Evolutionary conservation across 179 eudicot genomes (phyloP).

Genomic region (Pouteria campechiana): DNA sequence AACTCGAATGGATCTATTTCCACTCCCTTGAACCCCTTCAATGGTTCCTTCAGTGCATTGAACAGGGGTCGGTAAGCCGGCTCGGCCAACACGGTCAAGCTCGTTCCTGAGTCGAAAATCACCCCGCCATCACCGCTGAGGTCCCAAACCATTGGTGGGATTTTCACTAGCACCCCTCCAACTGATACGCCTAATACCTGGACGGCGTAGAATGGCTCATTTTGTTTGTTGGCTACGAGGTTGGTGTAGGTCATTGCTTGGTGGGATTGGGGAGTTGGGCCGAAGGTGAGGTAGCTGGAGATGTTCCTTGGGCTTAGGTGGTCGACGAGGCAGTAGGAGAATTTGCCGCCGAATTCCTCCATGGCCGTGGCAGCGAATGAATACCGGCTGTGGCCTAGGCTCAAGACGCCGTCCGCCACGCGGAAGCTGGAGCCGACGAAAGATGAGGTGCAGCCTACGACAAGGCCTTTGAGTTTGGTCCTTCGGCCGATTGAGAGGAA

Average conservation of each 20-base stretch:
- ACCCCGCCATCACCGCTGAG: slow-evolving; percentile 19
- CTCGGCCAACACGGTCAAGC: slow-evolving; percentile 9
- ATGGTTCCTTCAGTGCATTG: slow-evolving; percentile 10
- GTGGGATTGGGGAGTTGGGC: slow-evolving; percentile 8
- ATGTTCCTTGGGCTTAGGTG: slow-evolving; percentile 24
- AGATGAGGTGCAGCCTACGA: slow-evolving; percentile 29
- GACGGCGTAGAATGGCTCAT: slow-evolving; percentile 14
- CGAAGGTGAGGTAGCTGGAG: slow-evolving; percentile 26
- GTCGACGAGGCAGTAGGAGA: slow-evolving; percentile 43
- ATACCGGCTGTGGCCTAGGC: slow-evolving; percentile 23
- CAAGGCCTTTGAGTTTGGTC: slow-evolving; percentile 7
- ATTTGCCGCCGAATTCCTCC: slow-evolving; percentile 17
- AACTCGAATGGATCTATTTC: slow-evolving; percentile 17
- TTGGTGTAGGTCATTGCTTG: slow-evolving; percentile 19
- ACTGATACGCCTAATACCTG: slow-evolving; percentile 28
- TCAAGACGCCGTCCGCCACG: slow-evolving; percentile 32
- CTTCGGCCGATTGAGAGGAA: slow-evolving; percentile 15
- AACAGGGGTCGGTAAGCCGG: slow-evolving; percentile 30
- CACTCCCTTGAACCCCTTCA: neutral
- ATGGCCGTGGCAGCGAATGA: slow-evolving; percentile 24
- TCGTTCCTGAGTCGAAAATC: slow-evolving; percentile 28
- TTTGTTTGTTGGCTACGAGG: slow-evolving; percentile 3
- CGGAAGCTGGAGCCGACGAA: slow-evolving; percentile 7
- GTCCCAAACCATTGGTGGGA: slow-evolving; percentile 23
- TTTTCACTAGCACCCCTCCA: slow-evolving; percentile 16